Base-by-base conservation (phyloP, 2,329 filamentous ascomycete genomes). In the Colletotrichum sidae region DNA sequence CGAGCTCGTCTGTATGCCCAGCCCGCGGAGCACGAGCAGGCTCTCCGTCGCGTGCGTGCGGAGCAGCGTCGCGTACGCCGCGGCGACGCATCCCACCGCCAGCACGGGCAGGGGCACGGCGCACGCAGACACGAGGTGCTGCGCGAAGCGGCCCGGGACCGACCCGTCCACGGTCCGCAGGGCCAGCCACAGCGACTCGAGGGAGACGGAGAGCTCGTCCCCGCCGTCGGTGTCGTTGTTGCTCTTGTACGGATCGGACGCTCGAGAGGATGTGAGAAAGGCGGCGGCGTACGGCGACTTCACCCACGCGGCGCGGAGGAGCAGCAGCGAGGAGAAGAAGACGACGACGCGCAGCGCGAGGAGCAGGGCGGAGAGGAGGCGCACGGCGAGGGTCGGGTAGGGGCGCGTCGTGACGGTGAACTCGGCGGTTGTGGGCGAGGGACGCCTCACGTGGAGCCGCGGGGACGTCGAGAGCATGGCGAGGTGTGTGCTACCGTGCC, bases 401-500 rank as follows among this genome's bases (percentile, higher is more conserved):
- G 92, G 88, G 49, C 89, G 88, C 63, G 94, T 97, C 41, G 94
- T 96, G 60, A 97, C 92, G 37, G 92, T 96, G 84, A 95, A 98
- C 70, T 92, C 91, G 75, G 92, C 90, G n/a, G 96, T 97, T 3
- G 94, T 96, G 51, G 93, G 90, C 33, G 96, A 94, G 54, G 92
- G 92, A 25, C 88, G 86, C 69, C 88, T 85, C 67, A 86, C 85
- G 71, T 82, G 84, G 55, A 93, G 87, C 70, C 85, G 85, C 9
- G 88, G 86, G 1, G 81, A 72, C 17, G 84, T 86, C 46, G 85
- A 86, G 69, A 92, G 83, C 90, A 93, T 92, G 55, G 70, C 75
- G 65, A 45, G 11, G 12, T 34, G 45, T 54, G 45, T 15, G 46
- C 6, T 54, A 39, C 12, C 35, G n/a, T 10, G 45, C 5, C 15